These are phyloP conservation scores for Zygoascus hellenicus DNA, from an alignment of 1,139 yeast species.

Conservation along the genomic window DNA sequence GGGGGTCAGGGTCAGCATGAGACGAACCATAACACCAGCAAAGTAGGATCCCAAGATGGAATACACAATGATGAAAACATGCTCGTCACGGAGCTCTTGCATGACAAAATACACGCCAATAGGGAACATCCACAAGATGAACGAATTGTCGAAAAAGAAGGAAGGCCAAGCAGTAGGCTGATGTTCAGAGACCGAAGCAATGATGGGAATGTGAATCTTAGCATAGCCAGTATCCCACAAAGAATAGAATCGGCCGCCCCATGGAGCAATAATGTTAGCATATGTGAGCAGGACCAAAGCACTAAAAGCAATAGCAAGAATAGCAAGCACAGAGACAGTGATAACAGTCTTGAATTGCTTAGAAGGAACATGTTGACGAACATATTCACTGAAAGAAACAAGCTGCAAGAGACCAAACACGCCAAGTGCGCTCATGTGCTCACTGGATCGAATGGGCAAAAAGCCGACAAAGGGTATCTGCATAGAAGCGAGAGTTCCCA, in stretches of 20 bases:
- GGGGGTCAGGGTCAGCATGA: slow-evolving; percentile 96
- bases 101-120: slow-evolving; percentile 90
- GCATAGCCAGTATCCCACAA: slow-evolving; percentile 98
- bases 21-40: slow-evolving; percentile 98
- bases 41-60: slow-evolving; percentile 90
- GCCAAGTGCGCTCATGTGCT: slow-evolving; percentile 98
- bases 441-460: slow-evolving; percentile 92
- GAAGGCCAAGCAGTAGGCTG: slow-evolving; percentile 99
- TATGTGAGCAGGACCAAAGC: slow-evolving; percentile 78
- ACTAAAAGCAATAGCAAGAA: slow-evolving; percentile 57
- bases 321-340: slow-evolving; percentile 50
- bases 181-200: slow-evolving; percentile 98
- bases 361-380: slow-evolving; percentile 66
- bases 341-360: slow-evolving; percentile 72
- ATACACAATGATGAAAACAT: slow-evolving; percentile 85
- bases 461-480: slow-evolving; percentile 98
- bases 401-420: slow-evolving; percentile 93
- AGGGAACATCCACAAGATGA: slow-evolving; percentile 97
- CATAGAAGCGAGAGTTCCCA: slow-evolving; percentile 97
- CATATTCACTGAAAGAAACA: slow-evolving; percentile 79
- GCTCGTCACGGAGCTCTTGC: slow-evolving; percentile 87
- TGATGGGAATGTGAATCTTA: slow-evolving; percentile 95
- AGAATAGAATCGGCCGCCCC: slow-evolving; percentile 99
- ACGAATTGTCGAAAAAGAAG: slow-evolving; percentile 87
- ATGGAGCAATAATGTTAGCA: slow-evolving; percentile 93